Conservation (phyloP, 495 filamentous ascomycete genomes). For the Hypoxylon fragiforme region DNA sequence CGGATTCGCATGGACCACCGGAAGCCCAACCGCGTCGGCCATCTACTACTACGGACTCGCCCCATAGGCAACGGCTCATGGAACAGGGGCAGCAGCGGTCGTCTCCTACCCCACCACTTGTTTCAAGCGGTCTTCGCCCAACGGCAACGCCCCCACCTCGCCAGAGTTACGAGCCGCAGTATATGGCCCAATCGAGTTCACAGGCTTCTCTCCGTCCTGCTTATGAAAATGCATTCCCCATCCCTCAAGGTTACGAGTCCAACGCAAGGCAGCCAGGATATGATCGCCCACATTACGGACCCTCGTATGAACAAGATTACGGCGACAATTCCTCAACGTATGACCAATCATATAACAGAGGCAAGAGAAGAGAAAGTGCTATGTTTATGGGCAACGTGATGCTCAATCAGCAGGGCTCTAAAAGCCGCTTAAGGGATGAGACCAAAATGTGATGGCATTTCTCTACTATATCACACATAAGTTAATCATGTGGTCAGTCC, state of each 20-base stretch:
- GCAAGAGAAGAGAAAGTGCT: constrained; percentile 48
- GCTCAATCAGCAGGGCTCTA: constrained; percentile 49
- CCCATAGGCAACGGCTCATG: constrained; percentile 49
- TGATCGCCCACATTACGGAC: constrained; percentile 46
- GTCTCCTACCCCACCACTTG: constrained; percentile 48
- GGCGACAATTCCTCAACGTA: constrained; percentile 42
- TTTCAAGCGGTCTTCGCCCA: constrained; percentile 42
- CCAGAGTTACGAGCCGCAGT: constrained; percentile 43
- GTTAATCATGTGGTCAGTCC: background rate
- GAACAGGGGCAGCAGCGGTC: constrained; percentile 43
- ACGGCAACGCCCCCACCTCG: constrained; percentile 50
- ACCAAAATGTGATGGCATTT: constrained; percentile 36
- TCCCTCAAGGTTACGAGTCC: constrained; percentile 39
- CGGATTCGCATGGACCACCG: constrained; percentile 16
- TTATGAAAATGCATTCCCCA: constrained; percentile 43
- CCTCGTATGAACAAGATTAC: constrained; percentile 36
- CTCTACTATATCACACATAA: too few species aligned
- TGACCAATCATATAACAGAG: constrained; percentile 46
- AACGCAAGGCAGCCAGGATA: constrained; percentile 35
- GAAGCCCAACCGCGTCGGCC: constrained; percentile 40
- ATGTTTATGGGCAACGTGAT: constrained; percentile 50
- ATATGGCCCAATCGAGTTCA: constrained; percentile 37
- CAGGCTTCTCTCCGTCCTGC: constrained; percentile 44
- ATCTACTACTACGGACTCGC: constrained; percentile 47
- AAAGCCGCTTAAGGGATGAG: constrained; percentile 52